Conservation (phyloP, 192 early-diverging fungal species). For the Linnemannia elongata region DNA sequence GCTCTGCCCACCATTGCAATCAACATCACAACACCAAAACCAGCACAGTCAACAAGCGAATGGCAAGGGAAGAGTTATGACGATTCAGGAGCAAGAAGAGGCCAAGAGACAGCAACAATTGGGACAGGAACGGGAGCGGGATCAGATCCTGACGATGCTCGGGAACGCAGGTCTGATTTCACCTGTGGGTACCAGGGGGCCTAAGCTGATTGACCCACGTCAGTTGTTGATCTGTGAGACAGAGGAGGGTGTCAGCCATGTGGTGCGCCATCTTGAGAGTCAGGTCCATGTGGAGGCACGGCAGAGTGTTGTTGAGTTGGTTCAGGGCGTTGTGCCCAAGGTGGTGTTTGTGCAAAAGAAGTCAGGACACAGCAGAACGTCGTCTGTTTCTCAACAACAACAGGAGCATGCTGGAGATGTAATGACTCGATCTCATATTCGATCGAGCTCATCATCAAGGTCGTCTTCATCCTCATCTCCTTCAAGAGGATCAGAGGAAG, state of each 20-base stretch:
- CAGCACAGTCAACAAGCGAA: conserved; percentile 3
- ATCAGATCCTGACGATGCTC: conserved; percentile 65
- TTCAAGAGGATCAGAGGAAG: conserved; percentile 8
- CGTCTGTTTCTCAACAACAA: conserved; percentile 13
- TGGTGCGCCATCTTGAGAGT: conserved; percentile 78
- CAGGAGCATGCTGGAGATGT: conserved; percentile 19
- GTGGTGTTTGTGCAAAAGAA: conserved; percentile 55
- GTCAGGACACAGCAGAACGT: conserved; percentile 30
- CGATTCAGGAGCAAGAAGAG: conserved; percentile 44
- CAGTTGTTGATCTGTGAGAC: conserved; percentile 80
- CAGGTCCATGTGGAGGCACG: conserved; percentile 75
- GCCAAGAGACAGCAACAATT: conserved; percentile 47
- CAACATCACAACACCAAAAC: conserved; percentile 3
- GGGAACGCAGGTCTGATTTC: conserved; percentile 55
- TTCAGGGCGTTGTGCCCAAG: conserved; percentile 55
- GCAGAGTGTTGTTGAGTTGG: conserved; percentile 48
- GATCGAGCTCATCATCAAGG: conserved; percentile 39
- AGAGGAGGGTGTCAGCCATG: conserved; percentile 74
- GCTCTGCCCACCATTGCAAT: conserved; percentile 54
- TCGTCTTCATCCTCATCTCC: conserved; percentile 24
- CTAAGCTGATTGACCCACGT: conserved; percentile 68
- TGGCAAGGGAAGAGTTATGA: conserved; percentile 21
- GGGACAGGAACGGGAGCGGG: conserved; percentile 67
- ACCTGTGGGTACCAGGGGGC: conserved; percentile 22
- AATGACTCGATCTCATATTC: conserved; percentile 47